phyloP scores from a whole-genome alignment of 139 green algal genomes.

The Chlorella sp. region DNA sequence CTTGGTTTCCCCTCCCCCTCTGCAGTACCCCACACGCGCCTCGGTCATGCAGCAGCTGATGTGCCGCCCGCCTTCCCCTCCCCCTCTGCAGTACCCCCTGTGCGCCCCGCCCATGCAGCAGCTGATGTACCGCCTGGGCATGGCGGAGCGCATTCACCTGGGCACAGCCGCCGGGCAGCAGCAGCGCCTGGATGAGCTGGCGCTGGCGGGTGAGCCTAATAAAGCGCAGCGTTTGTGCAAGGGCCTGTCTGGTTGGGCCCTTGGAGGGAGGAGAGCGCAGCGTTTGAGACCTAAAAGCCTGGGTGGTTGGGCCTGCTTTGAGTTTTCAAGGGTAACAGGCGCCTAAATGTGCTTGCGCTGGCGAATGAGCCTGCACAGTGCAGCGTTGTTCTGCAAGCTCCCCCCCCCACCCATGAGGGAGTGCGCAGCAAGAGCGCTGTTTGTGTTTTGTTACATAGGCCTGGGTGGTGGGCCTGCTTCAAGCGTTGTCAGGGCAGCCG shows the following conservation, averaged over 20 bases:
- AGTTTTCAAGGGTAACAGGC: too few species aligned
- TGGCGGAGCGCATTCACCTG: slow-evolving; percentile 82
- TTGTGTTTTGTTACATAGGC: too few species aligned
- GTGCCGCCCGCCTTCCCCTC: slow-evolving; percentile 1
- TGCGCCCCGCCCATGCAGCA: slow-evolving; percentile 37
- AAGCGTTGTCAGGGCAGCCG: too few species aligned
- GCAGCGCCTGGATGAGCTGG: slow-evolving; percentile 31
- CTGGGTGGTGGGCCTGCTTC: too few species aligned
- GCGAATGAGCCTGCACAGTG: too few species aligned
- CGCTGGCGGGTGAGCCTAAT: slow-evolving; percentile 18
- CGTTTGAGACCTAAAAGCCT: too few species aligned
- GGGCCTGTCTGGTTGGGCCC: not conserved
- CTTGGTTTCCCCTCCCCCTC: not conserved
- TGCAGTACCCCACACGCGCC: slow-evolving; percentile 40
- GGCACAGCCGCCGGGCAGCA: not conserved
- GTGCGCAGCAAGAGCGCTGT: too few species aligned
- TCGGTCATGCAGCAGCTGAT: slow-evolving; percentile 43
- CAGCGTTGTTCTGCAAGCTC: too few species aligned
- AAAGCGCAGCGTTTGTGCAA: not conserved
- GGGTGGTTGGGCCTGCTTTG: too few species aligned
- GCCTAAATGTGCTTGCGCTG: too few species aligned
- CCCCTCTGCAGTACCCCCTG: slow-evolving; percentile 30
- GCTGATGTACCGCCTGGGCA: slow-evolving; percentile 69
- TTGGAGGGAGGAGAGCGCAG: too few species aligned
- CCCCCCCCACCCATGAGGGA: too few species aligned